Base-by-base conservation (phyloP, 768 basidiomycete genomes). In the Leccinum barrowsii region DNA sequence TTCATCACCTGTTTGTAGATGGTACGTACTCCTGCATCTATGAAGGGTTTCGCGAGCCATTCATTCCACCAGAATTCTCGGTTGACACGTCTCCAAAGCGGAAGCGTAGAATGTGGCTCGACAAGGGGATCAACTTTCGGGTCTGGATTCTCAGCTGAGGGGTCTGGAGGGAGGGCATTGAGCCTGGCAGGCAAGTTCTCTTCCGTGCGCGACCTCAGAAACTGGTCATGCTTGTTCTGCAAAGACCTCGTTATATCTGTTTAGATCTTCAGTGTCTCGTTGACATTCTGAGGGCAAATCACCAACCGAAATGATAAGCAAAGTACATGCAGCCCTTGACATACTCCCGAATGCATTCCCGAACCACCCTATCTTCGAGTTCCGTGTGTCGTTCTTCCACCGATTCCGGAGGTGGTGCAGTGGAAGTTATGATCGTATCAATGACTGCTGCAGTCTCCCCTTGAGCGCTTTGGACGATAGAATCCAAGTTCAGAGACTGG, bases 11-110 rank as follows among this genome's bases (percentile, higher is more conserved):
- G 22, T 55, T 57, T 48, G 42, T 26, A 28, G 21, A 55, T 24
- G 44, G 17, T 15, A 74, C 83, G 58, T 74, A 94, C 93, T 21
- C 94, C 94, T 48, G 87, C 87, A 60, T 98, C 92, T 40, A 93
- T 77, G 63, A 99, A 89, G 2, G 91, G 87, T 63, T 88, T 88
- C 26, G 84, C 80, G 57, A 98, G 80, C 80, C 85, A 86, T 65
- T 94, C 91, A 67, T 98, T 99, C 93, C 94, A 98, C 90, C 94
- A 98, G 71, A 92, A 98, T 46, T 90, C 87, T 50, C 82, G 81
- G 65, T 98, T 92, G 1, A 94, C 91, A 12, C 94, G 79, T 26
- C 94, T 82, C 94, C 96, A 98, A 4, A 98, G 79, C 0, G 97
- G 95, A 13, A 95, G 79, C 0, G 84, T 85, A 1, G 87, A 76